A percentile compares a stretch with the other conserved stretches of the same genome.
Conservation (phyloP, 257 asterid species). For the Rauvolfia tetraphylla region DNA sequence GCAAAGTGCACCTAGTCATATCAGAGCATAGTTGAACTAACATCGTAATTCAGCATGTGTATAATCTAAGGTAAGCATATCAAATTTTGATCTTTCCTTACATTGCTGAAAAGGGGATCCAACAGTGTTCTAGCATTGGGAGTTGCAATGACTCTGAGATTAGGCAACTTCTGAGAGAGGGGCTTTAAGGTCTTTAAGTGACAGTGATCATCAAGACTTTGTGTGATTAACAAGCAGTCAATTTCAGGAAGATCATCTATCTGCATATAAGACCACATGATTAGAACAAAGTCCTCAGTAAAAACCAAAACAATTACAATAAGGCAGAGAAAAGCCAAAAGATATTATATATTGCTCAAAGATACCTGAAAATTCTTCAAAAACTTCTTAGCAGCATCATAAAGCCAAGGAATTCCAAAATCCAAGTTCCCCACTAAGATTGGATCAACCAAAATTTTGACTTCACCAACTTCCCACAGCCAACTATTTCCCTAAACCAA, state of each 20-base stretch:
- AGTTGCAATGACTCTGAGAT: constrained; percentile 70
- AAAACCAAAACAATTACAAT: not conserved
- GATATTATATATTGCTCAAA: not conserved
- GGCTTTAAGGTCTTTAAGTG: constrained; percentile 84
- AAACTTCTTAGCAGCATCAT: constrained; percentile 87
- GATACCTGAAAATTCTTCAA: constrained; percentile 66
- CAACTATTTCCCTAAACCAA: constrained; percentile 78
- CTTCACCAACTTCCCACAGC: constrained; percentile 93
- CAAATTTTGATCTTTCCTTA: constrained; percentile 28
- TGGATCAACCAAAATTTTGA: constrained; percentile 83
- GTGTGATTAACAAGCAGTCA: constrained; percentile 79
- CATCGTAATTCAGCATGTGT: not conserved
- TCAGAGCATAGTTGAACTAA: not conserved
- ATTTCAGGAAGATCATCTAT: constrained; percentile 81
- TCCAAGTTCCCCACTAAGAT: constrained; percentile 94
- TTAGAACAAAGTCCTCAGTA: not conserved
- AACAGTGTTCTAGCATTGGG: constrained; percentile 74
- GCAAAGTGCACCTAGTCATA: not conserved
- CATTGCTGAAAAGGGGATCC: constrained; percentile 80
- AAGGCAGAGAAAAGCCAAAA: not conserved
- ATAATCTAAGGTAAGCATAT: not conserved
- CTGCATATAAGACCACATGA: constrained; percentile 48
- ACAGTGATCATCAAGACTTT: constrained; percentile 96
- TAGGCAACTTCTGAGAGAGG: constrained; percentile 64
- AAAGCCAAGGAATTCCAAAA: constrained; percentile 90